Evolutionary conservation across 2,329 filamentous ascomycete genomes (phyloP), one percentile per base, ranked within the genome.

Genomic region (Plenodomus tracheiphilus): DNA sequence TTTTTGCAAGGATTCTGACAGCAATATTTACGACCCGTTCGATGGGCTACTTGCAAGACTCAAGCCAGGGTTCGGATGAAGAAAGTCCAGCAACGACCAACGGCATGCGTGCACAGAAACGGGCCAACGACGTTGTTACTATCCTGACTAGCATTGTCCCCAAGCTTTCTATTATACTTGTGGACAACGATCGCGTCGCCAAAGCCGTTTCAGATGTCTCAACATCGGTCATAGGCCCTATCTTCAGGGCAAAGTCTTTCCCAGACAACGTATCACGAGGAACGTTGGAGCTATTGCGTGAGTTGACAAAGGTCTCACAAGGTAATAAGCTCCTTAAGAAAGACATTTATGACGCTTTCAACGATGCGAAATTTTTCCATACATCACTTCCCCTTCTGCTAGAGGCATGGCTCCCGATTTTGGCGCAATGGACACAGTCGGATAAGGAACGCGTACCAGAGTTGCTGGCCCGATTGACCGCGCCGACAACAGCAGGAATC

Each of bases 11-110:
- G 15, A 81, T 99, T 1, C 80, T 99, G 13, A 89, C 92, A 3
- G 94, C 93, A n/a, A 88, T 95, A 2, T 97, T 97, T 69, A 96
- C 94, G 0, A 95, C 91, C 8, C 85, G 90, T 35, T 91, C 92
- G 1, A 80, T 91, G 58, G 86, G 85, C 2, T 88, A 91, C 58
- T 75, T 85, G 0, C 87, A 84, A 50, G 81, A 89, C 34, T 64
- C 67, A 11, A 70, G 68, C n/a, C 66, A 77, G 36, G 65, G 46
- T 28, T 43, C 53, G 10, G 43, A 37, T 15, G 62, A 67, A 17
- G 69, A 70, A 43, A 22, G 49, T 5, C 34, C 46, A 7, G 21
- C 46, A 2, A 39, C 42, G 13, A 66, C 66, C 2, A 71, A 71
- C 36, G 70, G 74, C 55, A 54, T 70, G 62, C 54, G 74, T 74